Evolutionary conservation across 495 filamentous ascomycete genomes (phyloP).

Genomic region (Entonaema liquescens): DNA sequence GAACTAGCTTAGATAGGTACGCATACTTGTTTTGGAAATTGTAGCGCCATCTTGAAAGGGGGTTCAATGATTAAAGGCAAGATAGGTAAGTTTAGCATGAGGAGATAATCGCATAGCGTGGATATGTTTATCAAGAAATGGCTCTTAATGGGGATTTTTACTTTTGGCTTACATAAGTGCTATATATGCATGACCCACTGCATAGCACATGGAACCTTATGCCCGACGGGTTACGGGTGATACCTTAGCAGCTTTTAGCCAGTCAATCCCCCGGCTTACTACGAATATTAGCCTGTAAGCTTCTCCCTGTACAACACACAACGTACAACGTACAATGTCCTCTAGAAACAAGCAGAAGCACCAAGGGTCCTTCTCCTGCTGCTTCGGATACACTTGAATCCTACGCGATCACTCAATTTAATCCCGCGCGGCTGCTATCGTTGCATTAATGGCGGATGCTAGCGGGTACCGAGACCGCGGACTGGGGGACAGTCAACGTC

Average conservation of each 20-base stretch:
- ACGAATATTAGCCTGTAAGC: slow-evolving; percentile 5
- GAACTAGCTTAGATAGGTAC: too few species aligned
- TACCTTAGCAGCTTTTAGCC: background rate
- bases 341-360: background rate
- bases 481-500: slow-evolving; percentile 19
- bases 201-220: slow-evolving; percentile 20
- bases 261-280: background rate
- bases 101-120: background rate
- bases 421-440: slow-evolving; percentile 14
- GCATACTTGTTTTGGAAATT: too few species aligned
- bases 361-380: slow-evolving; percentile 11
- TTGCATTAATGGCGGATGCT: slow-evolving; percentile 34
- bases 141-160: slow-evolving; percentile 1
- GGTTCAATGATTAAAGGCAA: too few species aligned
- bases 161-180: slow-evolving; percentile 21
- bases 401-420: slow-evolving; percentile 10
- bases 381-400: slow-evolving; percentile 31
- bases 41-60: too few species aligned
- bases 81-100: background rate
- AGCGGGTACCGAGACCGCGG: slow-evolving; percentile 28
- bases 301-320: background rate
- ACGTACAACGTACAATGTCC: background rate
- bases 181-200: background rate
- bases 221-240: slow-evolving; percentile 9
- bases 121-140: background rate